phyloP scores from a whole-genome alignment of 345 rosid genomes.

The Clarkia xantiana region DNA sequence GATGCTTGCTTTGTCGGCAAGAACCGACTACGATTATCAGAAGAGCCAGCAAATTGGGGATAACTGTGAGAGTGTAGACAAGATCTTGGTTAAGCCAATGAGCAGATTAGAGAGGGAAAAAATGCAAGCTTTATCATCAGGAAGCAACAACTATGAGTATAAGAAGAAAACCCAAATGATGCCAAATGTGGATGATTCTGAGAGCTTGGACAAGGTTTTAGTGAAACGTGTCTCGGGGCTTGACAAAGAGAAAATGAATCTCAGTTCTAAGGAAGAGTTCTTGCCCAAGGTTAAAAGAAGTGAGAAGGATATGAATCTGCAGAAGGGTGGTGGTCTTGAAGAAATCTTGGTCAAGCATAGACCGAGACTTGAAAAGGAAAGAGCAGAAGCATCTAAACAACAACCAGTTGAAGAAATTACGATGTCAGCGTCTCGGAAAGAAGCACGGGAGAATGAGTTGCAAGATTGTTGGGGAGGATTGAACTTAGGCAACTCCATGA shows the following conservation, averaged over 20 bases:
- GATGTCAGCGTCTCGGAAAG: constrained; percentile 31
- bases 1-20: constrained; percentile 16
- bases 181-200: constrained; percentile 13
- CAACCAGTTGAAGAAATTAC: constrained; percentile 18
- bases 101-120: constrained; percentile 44
- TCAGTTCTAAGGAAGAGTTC: constrained; percentile 19
- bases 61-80: constrained; percentile 31
- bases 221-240: constrained; percentile 68
- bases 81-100: constrained; percentile 3
- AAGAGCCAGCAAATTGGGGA: constrained; percentile 19
- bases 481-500: constrained; percentile 60
- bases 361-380: constrained; percentile 55
- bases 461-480: constrained; percentile 87
- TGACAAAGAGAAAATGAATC: constrained; percentile 49
- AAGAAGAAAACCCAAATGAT: constrained; percentile 22
- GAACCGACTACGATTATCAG: constrained; percentile 20
- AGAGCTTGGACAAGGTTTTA: constrained; percentile 66
- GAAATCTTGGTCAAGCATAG: constrained; percentile 41
- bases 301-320: constrained; percentile 14
- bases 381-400: constrained; percentile 15
- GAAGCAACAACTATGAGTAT: constrained; percentile 15
- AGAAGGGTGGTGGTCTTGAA: constrained; percentile 26
- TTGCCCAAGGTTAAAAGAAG: constrained; percentile 24
- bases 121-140: constrained; percentile 17
- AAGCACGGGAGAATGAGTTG: constrained; percentile 68